A percentile compares a stretch with the other conserved stretches of the same genome.
These are phyloP conservation scores for Alternaria sp. DNA, from an alignment of 2,329 filamentous ascomycete genomes.

Conservation along the genomic window DNA sequence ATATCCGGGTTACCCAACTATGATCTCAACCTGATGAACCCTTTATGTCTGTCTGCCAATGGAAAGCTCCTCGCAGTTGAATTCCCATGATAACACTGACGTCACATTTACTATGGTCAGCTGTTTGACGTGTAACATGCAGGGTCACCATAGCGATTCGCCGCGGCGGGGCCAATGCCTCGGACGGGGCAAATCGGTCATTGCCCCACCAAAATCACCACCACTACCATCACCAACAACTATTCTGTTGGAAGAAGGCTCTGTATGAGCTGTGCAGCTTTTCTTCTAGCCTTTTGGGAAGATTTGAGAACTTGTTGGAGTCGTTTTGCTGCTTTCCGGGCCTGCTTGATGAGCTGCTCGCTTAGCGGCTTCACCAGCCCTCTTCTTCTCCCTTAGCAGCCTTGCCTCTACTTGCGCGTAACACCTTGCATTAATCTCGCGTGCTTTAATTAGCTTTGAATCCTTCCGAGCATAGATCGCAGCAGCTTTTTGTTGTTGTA, in stretches of 20 bases:
- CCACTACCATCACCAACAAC: no score
- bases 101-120: slow-evolving; percentile 3
- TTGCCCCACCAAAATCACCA: no score
- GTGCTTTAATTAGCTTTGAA: neutral
- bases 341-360: neutral
- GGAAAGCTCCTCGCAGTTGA: slow-evolving; percentile 1
- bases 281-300: neutral
- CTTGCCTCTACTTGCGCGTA: neutral
- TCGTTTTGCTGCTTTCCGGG: neutral
- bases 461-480: neutral
- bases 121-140: neutral
- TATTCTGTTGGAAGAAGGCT: no score
- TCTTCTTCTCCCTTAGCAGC: neutral
- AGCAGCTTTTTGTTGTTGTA: neutral
- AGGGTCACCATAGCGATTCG: no score
- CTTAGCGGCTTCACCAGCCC: neutral
- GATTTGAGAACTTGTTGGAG: slow-evolving; percentile 5
- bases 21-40: slow-evolving; percentile 1
- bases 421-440: neutral
- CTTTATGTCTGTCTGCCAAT: slow-evolving; percentile 1
- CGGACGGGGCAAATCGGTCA: no score
- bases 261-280: no score
- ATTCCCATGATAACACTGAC: neutral
- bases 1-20: neutral
- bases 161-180: no score